Evolutionary conservation across 1,139 yeast genomes (phyloP), one percentile per base, ranked within the genome.

Genomic region (Pichia sorboxylosa): DNA sequence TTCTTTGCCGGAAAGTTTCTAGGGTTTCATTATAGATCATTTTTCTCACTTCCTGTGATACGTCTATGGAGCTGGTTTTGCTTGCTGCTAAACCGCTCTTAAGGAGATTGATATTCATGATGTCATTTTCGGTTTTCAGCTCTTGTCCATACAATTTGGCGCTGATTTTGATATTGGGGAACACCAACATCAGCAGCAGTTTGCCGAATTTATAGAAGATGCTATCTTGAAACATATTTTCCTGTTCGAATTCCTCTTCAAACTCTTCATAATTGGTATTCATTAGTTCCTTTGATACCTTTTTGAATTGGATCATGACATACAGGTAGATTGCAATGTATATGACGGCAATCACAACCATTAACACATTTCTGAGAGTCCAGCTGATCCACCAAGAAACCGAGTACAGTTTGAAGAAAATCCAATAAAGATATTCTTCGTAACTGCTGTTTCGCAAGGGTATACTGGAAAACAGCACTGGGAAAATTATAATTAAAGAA

Each of bases 361-460:
- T 66, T 34, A 85, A 70, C 37, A 72, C 53, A 52, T 75, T 84
- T 29, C 96, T 63, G 3, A 94, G 90, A 1, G 73, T 76, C 94
- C 94, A 85, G 42, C 87, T 72, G 32, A 85, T 59, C 51, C 74
- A 77, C 93, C 93, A 84, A 9, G 67, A 52, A 0, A 93, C 94
- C 3, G 61, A 45, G 33, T 73, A 70, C 0, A 94, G 90, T n/a
- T 37, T 21, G 33, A 85, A 59, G 51, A 80, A 84, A 51, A 94
- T 78, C 87, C 90, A 81, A 36, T 83, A 74, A 29, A 79, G 73
- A 41, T 71, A 66, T 13, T 81, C 71, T 24, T 57, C 54, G 49
- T 78, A 81, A 1, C 84, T 83, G 13, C 54, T 51, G 11, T 20
- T 11, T n/a, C n/a, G n/a, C n/a, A n/a, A n/a, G 11, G 49, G 40